Evolutionary conservation across 345 rosid genomes (phyloP), one percentile per base, ranked within the genome.

Genomic region (Heritiera littoralis): DNA sequence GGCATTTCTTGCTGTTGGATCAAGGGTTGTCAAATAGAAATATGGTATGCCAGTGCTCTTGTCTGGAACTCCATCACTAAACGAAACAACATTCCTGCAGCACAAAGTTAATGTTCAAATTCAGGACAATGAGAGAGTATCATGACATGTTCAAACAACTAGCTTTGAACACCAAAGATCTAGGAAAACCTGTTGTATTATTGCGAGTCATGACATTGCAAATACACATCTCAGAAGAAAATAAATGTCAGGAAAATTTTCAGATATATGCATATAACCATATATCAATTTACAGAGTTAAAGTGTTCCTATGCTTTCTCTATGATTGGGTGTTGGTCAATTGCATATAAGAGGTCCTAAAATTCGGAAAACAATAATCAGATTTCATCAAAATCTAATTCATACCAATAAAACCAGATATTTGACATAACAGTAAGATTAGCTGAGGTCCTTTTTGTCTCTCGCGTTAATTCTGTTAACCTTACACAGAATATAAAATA

Each of bases 11-110:
- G 99, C 94, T 12, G 99, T 96, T 81, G 97, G 98, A 89, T 96
- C 99, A 75, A 96, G 99, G 51, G 89, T 79, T 38, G 98, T 96
- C 86, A 96, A 88, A 89, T 96, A 96, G 81, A 96, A 96, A 84
- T 91, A 96, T 0, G 98, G 99, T 81, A 92, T 74, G 23, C 98
- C 99, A 45, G 70, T 85, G 20, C 97, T 90, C 78, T 89, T 63
- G 11, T 81, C 80, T 0, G 98, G 97, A 45, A 79, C 66, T 75
- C 98, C 99, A 69, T 95, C 98, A 63, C 98, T 93, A 78, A 84
- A 95, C 11, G 98, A 93, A 67, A 91, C 95, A 66, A 95, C 98
- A 86, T 95, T 95, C 89, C 98, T 95, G 81, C 74, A 84, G 67
- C 7, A 14, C 38, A 28, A 35, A 58, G 43, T 70, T 9, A 4